Evolutionary conservation across 805 yeast genomes (phyloP).

Genomic region (Starmerella cellae): DNA sequence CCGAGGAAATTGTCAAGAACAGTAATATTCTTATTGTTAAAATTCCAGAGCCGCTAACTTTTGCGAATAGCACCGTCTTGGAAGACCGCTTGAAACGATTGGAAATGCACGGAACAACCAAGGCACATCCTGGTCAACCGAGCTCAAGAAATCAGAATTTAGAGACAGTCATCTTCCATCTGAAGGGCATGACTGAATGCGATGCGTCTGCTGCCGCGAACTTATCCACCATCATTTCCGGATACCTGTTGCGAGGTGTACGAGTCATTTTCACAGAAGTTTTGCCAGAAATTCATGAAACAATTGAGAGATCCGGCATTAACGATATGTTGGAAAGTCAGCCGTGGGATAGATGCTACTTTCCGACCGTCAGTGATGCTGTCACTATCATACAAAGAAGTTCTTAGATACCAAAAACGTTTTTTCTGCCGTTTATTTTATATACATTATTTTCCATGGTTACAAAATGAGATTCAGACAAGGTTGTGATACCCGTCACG

Average conservation of each 20-base stretch:
- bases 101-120: conserved; percentile 63
- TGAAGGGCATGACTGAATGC: conserved; percentile 67
- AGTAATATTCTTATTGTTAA: conserved; percentile 68
- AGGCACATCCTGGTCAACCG: conserved; percentile 61
- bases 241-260: conserved; percentile 42
- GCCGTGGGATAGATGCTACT: conserved; percentile 27
- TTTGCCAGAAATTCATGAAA: conserved; percentile 37
- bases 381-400: conserved; percentile 23
- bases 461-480: not conserved
- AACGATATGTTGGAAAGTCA: conserved; percentile 27
- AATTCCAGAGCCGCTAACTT: conserved; percentile 78
- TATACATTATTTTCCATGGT: not conserved
- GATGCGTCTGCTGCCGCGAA: conserved; percentile 74
- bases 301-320: conserved; percentile 47
- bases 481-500: conserved; percentile 10
- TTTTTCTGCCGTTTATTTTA: not conserved
- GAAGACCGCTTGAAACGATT: conserved; percentile 52
- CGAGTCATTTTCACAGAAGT: conserved; percentile 50
- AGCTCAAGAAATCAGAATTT: conserved; percentile 35
- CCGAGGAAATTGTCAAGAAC: conserved; percentile 23
- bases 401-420: too few relatives aligned
- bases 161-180: conserved; percentile 54
- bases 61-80: conserved; percentile 71
- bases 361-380: conserved; percentile 46
- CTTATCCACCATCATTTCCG: conserved; percentile 43